Evolutionary conservation across 257 asterid genomes (phyloP).

Genomic region (Penstemon davidsonii): DNA sequence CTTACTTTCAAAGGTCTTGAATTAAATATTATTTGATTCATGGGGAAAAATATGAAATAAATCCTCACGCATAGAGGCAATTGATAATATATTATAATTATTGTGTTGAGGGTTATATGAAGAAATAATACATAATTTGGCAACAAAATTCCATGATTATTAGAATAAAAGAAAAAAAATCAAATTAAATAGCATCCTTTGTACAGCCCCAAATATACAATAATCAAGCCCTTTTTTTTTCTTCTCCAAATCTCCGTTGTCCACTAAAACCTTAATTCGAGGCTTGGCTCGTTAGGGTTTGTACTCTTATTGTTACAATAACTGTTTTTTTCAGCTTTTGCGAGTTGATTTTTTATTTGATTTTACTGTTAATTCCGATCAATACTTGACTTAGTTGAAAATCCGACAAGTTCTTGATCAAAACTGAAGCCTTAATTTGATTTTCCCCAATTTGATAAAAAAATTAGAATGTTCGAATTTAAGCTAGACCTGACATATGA

Average conservation of each 20-base stretch:
- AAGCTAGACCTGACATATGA: neutral
- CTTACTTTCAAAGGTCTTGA: too few species aligned
- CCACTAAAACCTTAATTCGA: too few species aligned
- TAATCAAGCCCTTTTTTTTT: slow-evolving; percentile 1
- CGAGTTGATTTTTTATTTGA: slow-evolving; percentile 26
- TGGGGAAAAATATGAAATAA: too few species aligned
- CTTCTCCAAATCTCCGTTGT: too few species aligned
- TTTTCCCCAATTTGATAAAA: slow-evolving; percentile 39
- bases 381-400: slow-evolving; percentile 15
- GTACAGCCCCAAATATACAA: slow-evolving; percentile 17
- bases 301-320: neutral
- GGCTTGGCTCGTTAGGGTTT: slow-evolving; percentile 11
- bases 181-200: too few species aligned
- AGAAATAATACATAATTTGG: too few species aligned
- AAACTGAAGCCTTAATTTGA: slow-evolving; percentile 21
- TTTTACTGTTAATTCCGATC: slow-evolving; percentile 24
- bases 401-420: slow-evolving; percentile 17
- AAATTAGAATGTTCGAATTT: slow-evolving; percentile 24
- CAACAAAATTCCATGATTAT: too few species aligned
- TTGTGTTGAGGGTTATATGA: too few species aligned
- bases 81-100: too few species aligned
- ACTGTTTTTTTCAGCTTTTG: slow-evolving; percentile 5
- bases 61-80: too few species aligned
- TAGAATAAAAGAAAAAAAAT: too few species aligned
- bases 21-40: too few species aligned